Conservation (phyloP, 805 yeast genomes). For the Ogataea methylovora region DNA sequence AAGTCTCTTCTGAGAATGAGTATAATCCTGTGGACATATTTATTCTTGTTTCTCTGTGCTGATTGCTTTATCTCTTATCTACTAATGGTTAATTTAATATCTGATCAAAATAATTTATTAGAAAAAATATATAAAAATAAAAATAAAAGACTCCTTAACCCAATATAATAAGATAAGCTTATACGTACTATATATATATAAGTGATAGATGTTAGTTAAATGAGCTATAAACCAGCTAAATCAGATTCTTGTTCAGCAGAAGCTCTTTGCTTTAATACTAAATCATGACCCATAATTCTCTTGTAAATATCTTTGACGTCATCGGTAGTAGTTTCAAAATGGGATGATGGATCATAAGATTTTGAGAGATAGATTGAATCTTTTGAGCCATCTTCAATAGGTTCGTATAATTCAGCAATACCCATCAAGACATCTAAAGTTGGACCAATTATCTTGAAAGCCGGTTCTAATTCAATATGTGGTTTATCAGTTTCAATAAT, state of each 20-base stretch:
- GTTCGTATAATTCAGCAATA: conserved; percentile 84
- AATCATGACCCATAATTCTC: conserved; percentile 87
- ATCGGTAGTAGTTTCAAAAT: conserved; percentile 93
- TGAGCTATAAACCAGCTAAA: conserved; percentile 27
- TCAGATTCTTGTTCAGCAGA: conserved; percentile 57
- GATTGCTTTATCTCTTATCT: too few species aligned
- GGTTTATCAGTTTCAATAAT: conserved; percentile 91
- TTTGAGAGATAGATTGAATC: conserved; percentile 78
- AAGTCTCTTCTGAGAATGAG: conserved; percentile 54
- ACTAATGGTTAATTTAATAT: too few species aligned
- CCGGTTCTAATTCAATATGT: conserved; percentile 87
- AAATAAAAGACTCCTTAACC: too few species aligned
- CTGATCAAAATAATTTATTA: too few species aligned
- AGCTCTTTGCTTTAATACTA: conserved; percentile 74
- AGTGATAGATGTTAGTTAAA: background rate
- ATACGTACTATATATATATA: too few species aligned
- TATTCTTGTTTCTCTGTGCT: too few species aligned
- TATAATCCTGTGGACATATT: conserved; percentile 52
- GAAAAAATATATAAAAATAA: too few species aligned
- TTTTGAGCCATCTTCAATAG: conserved; percentile 71
- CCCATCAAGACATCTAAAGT: conserved; percentile 86
- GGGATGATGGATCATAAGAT: conserved; percentile 91
- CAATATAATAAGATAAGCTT: too few species aligned
- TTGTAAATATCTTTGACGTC: conserved; percentile 92
- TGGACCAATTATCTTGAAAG: conserved; percentile 82